Evolutionary conservation across 768 basidiomycete genomes (phyloP).

Genomic region (Podaxis rugospora): DNA sequence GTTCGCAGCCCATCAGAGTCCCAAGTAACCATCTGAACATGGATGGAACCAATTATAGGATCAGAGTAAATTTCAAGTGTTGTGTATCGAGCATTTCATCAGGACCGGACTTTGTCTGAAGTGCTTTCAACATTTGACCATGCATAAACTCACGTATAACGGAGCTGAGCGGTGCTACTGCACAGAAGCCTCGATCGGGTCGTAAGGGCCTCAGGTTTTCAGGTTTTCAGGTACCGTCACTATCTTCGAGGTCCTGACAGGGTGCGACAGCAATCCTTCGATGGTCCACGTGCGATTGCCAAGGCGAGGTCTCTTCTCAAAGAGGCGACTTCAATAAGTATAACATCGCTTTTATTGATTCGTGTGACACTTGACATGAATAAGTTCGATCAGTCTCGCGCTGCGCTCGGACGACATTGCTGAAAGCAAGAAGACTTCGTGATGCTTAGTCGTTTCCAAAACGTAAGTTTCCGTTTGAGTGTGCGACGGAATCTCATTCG

Average conservation of each 20-base stretch:
- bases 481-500: background rate
- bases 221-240: background rate
- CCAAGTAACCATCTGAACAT: background rate
- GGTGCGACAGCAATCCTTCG: background rate
- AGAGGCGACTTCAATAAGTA: background rate
- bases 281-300: background rate
- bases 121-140: no score
- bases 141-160: background rate
- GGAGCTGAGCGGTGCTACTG: background rate
- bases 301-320: background rate
- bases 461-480: background rate
- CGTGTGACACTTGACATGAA: background rate
- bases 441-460: background rate
- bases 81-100: no score
- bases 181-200: background rate
- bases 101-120: no score
- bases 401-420: background rate
- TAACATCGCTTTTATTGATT: background rate
- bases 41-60: background rate
- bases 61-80: background rate
- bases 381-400: background rate
- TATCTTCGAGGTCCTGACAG: background rate
- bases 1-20: background rate
- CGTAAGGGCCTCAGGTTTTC: background rate
- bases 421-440: background rate